These are phyloP conservation scores for Aeminium ludgeri DNA, from an alignment of 495 filamentous ascomycete species.

Conservation along the genomic window DNA sequence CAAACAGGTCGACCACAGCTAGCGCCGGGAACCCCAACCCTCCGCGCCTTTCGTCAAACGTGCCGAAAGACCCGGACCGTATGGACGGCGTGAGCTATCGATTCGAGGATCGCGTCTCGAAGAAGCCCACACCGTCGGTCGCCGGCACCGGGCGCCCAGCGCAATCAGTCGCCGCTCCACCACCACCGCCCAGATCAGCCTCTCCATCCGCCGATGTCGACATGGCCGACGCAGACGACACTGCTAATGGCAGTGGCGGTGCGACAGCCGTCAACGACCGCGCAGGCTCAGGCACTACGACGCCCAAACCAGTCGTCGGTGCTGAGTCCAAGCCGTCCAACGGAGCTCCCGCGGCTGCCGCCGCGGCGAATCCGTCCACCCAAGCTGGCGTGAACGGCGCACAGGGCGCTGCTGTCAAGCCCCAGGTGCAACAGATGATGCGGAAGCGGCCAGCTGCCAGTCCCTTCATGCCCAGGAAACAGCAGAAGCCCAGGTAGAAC, in stretches of 20 bases:
- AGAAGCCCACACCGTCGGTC: background rate
- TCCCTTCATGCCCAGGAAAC: slow-evolving; percentile 12
- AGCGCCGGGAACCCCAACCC: background rate
- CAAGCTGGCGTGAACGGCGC: too few species aligned
- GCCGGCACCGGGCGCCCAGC: background rate
- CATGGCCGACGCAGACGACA: slow-evolving; percentile 6
- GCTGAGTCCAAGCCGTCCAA: too few species aligned
- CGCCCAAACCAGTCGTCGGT: too few species aligned
- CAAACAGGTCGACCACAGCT: too few species aligned
- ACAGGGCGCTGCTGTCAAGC: slow-evolving; percentile 4
- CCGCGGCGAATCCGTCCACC: too few species aligned
- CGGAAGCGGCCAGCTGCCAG: slow-evolving; percentile 11
- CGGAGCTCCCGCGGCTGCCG: too few species aligned
- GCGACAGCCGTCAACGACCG: too few species aligned
- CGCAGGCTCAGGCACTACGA: too few species aligned
- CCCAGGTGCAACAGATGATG: background rate
- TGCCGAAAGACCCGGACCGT: background rate
- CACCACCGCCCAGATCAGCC: too few species aligned
- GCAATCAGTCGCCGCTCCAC: background rate
- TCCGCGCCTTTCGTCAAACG: background rate
- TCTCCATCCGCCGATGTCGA: slow-evolving; percentile 5
- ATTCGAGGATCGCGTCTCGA: slow-evolving; percentile 10
- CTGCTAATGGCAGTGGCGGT: slow-evolving; percentile 1
- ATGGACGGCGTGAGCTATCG: slow-evolving; percentile 17
- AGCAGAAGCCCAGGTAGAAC: slow-evolving; percentile 4